Conservation (phyloP, 495 filamentous ascomycete species). For the Aspergillus heteromorphus region DNA sequence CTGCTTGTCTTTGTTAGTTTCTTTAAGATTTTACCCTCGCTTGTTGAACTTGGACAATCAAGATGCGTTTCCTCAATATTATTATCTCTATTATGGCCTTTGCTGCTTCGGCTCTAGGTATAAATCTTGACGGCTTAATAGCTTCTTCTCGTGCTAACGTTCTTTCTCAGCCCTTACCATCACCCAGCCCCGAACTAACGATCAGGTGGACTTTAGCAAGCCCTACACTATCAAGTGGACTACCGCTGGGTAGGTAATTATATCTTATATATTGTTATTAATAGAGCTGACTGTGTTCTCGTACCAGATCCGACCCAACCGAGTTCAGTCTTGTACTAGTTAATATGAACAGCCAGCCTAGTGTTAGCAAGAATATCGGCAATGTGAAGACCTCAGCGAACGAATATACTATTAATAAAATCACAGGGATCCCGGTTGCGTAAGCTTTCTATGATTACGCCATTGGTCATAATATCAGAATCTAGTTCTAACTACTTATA, state of each 20-base stretch:
- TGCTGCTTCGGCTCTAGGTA: constrained; percentile 20
- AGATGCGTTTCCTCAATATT: constrained; percentile 20
- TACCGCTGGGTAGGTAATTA: constrained; percentile 10
- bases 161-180: constrained; percentile 15
- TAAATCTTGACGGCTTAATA: neutral
- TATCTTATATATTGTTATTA: neutral
- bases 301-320: constrained; percentile 22
- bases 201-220: constrained; percentile 23
- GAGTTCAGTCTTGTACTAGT: constrained; percentile 25
- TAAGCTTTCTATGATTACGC: constrained; percentile 6
- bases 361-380: constrained; percentile 34
- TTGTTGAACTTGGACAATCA: constrained; percentile 4
- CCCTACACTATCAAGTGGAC: constrained; percentile 14
- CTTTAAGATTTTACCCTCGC: neutral
- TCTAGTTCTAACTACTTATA: neutral
- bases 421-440: constrained; percentile 18
- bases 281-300: neutral
- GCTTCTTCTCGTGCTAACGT: constrained; percentile 13
- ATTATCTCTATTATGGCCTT: constrained; percentile 18
- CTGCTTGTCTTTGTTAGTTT: neutral
- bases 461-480: neutral
- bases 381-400: constrained; percentile 19
- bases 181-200: constrained; percentile 7
- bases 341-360: constrained; percentile 21
- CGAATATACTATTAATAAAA: constrained; percentile 15